Evolutionary conservation across 345 rosid species (phyloP).

Genomic region (Syzygium jambos): DNA sequence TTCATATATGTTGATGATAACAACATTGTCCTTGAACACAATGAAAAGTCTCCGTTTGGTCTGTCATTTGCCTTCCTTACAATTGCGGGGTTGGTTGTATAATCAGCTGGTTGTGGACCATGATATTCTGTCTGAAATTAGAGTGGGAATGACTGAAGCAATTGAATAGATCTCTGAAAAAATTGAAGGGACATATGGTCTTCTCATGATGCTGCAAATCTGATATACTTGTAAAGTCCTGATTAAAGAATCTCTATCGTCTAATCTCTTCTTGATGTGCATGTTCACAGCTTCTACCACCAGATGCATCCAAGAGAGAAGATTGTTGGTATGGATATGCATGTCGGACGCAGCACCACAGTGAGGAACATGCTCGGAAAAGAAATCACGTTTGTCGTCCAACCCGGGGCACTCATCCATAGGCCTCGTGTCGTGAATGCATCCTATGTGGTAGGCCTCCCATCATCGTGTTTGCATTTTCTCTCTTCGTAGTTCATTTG

Average conservation of each 20-base stretch:
- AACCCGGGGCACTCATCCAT: conserved; percentile 31
- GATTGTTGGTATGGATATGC: conserved; percentile 91
- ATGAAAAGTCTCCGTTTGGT: not conserved
- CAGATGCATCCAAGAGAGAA: conserved; percentile 45
- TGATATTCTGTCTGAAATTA: not conserved
- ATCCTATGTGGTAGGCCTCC: not conserved
- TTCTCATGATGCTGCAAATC: not conserved
- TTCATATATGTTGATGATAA: not conserved
- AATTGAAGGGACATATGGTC: not conserved
- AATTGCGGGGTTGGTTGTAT: not conserved
- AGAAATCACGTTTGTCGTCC: conserved; percentile 91
- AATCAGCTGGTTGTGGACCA: not conserved
- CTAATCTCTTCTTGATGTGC: not conserved
- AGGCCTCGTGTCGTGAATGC: not conserved
- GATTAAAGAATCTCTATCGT: not conserved
- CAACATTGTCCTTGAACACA: not conserved
- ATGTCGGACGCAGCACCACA: conserved; percentile 88
- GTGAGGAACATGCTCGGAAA: conserved; percentile 74
- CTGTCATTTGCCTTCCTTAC: not conserved
- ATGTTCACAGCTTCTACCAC: conserved; percentile 34
- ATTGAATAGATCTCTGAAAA: not conserved
- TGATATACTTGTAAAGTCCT: not conserved
- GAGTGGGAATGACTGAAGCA: not conserved
- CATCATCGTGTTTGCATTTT: not conserved
- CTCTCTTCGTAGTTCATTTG: not conserved